phyloP scores from a whole-genome alignment of 768 basidiomycete genomes.

The Cystobasidium tubakii region DNA sequence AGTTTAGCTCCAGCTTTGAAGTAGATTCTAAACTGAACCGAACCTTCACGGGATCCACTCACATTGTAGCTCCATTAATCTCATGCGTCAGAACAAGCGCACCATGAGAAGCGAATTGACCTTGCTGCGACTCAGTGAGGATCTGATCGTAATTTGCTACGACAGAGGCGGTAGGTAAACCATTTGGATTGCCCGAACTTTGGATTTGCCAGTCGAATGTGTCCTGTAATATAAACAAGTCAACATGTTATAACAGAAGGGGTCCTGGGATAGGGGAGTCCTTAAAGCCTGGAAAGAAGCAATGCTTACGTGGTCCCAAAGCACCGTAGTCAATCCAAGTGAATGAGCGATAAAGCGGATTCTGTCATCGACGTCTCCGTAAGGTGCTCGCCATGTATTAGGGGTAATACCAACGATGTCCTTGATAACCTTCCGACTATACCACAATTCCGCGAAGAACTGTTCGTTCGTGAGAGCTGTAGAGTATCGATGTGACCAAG shows the following conservation, averaged over 20 bases:
- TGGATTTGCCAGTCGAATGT: conserved; percentile 30
- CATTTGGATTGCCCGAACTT: conserved; percentile 18
- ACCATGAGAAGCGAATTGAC: conserved; percentile 8
- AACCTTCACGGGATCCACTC: too few relatives aligned
- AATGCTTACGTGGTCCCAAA: conserved; percentile 41
- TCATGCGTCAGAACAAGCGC: conserved; percentile 33
- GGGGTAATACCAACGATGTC: conserved; percentile 51
- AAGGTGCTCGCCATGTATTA: conserved; percentile 53
- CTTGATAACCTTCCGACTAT: conserved; percentile 43
- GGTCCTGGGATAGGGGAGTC: too few relatives aligned
- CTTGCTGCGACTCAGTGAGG: background rate
- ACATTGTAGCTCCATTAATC: conserved; percentile 29
- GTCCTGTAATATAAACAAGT: conserved; percentile 9
- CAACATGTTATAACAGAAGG: background rate
- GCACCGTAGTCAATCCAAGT: conserved; percentile 41
- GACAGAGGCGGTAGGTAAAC: conserved; percentile 14
- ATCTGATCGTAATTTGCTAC: conserved; percentile 15
- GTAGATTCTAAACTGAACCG: too few relatives aligned
- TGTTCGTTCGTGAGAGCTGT: conserved; percentile 52
- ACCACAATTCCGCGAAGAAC: conserved; percentile 50
- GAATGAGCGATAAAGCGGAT: conserved; percentile 43
- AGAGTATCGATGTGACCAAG: conserved; percentile 50
- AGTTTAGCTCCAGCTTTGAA: background rate
- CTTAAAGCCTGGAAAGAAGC: too few relatives aligned
- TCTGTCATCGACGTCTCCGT: conserved; percentile 45